A percentile compares a stretch with the other conserved stretches of the same genome.
These are phyloP conservation scores for Mycosarcoma maydis DNA, from an alignment of 1,284 basidiomycete species.

Conservation along the genomic window DNA sequence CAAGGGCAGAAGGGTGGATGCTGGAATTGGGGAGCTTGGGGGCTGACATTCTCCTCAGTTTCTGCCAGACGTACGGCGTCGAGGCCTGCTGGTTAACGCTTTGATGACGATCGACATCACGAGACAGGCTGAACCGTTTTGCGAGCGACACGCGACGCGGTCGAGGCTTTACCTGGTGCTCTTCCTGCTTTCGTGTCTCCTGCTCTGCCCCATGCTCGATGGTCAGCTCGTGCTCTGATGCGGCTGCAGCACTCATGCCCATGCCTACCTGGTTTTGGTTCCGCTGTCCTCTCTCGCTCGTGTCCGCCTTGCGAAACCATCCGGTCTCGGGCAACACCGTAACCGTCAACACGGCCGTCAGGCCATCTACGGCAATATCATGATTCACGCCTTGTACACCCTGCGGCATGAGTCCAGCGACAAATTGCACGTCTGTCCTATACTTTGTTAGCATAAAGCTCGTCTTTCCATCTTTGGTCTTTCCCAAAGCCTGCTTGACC, in stretches of 20 bases:
- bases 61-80: slow-evolving; percentile 17
- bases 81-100: slow-evolving; percentile 4
- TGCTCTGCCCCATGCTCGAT: too few relatives aligned
- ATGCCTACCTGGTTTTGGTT: not conserved
- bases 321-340: slow-evolving; percentile 15
- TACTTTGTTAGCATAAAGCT: slow-evolving; percentile 68
- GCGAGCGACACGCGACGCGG: slow-evolving; percentile 4
- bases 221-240: too few relatives aligned
- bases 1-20: not conserved
- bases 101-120: slow-evolving; percentile 4
- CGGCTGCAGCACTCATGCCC: too few relatives aligned
- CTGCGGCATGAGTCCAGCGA: slow-evolving; percentile 71
- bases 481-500: slow-evolving; percentile 46
- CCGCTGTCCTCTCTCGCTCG: not conserved
- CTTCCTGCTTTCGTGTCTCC: too few relatives aligned
- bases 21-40: too few relatives aligned
- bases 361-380: slow-evolving; percentile 62
- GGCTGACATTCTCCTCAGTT: slow-evolving; percentile 9
- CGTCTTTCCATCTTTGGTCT: slow-evolving; percentile 37
- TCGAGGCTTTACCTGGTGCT: too few relatives aligned
- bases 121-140: slow-evolving; percentile 11
- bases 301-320: slow-evolving; percentile 6
- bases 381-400: slow-evolving; percentile 72
- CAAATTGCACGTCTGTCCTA: slow-evolving; percentile 69
- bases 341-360: slow-evolving; percentile 54